These are phyloP conservation scores for Syzygium aromaticum DNA, from an alignment of 345 rosid genomes.

Conservation along the genomic window DNA sequence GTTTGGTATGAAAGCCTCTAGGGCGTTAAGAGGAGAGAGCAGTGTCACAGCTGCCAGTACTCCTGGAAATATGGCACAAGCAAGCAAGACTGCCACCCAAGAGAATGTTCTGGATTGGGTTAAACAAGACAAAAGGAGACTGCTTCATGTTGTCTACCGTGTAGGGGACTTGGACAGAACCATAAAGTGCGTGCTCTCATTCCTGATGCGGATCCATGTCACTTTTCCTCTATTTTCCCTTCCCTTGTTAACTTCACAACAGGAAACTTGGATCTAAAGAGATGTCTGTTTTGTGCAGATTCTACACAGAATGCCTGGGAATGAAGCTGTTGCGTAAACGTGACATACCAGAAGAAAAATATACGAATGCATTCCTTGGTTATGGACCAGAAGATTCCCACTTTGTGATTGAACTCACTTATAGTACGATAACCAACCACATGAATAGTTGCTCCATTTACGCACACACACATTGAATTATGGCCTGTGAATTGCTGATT, in stretches of 20 bases:
- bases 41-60: conserved; percentile 31
- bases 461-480: neutral
- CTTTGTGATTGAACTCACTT: conserved; percentile 89
- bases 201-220: neutral
- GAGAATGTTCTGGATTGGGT: conserved; percentile 57
- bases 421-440: conserved; percentile 41
- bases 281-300: conserved; percentile 32
- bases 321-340: conserved; percentile 97
- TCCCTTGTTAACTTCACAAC: neutral
- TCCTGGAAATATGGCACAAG: conserved; percentile 53
- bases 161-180: conserved; percentile 96
- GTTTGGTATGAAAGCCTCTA: conserved; percentile 35
- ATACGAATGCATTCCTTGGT: conserved; percentile 96
- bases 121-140: conserved; percentile 72
- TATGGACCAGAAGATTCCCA: conserved; percentile 97
- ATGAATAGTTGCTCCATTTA: neutral
- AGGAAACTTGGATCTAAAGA: neutral
- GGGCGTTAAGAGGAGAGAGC: conserved; percentile 35
- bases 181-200: conserved; percentile 44
- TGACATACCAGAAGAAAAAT: conserved; percentile 96
- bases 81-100: conserved; percentile 48
- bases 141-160: conserved; percentile 97
- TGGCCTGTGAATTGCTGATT: neutral
- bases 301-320: conserved; percentile 93
- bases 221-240: neutral